Percentiles rank a stretch among this genome's conserved stretches.
Conservation (phyloP, 2,329 filamentous ascomycete species). For the Trichoderma simmonsii region DNA sequence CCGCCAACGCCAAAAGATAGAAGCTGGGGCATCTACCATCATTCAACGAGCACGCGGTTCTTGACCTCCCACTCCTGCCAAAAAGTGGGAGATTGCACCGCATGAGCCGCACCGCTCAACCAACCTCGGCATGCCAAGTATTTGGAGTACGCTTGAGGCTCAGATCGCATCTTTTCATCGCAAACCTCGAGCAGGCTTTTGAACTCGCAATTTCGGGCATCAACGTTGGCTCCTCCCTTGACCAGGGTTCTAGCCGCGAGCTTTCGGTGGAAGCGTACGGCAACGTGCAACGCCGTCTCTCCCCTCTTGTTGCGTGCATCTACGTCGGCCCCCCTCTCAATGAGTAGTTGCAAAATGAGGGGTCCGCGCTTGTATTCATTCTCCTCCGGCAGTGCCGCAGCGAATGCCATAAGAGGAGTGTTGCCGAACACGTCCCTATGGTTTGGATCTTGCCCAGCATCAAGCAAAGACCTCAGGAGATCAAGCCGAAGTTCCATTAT, state of each 20-base stretch:
- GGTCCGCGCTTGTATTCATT: constrained; percentile 49
- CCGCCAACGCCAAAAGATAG: background rate
- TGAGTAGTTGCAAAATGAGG: constrained; percentile 42
- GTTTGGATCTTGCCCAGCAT: constrained; percentile 45
- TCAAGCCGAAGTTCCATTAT: constrained; percentile 29
- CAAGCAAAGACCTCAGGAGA: constrained; percentile 33
- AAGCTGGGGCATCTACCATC: too few species aligned
- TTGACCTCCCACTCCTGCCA: constrained; percentile 39
- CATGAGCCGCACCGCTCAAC: constrained; percentile 38
- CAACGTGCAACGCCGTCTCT: constrained; percentile 55
- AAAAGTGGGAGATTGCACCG: constrained; percentile 39
- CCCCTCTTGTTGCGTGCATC: constrained; percentile 52
- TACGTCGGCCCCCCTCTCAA: constrained; percentile 42
- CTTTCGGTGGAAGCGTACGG: constrained; percentile 52
- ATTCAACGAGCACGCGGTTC: background rate
- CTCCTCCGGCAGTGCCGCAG: constrained; percentile 47
- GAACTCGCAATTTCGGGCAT: constrained; percentile 44
- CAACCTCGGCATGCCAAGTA: constrained; percentile 46
- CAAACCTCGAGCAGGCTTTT: constrained; percentile 46
- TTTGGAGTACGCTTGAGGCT: constrained; percentile 38
- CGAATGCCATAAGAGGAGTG: constrained; percentile 56
- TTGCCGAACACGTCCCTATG: constrained; percentile 51
- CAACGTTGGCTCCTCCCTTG: constrained; percentile 46
- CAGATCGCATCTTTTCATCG: constrained; percentile 39
- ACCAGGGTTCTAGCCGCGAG: constrained; percentile 48